phyloP scores from a whole-genome alignment of 257 asterid genomes.

The Cinchona pubescens region DNA sequence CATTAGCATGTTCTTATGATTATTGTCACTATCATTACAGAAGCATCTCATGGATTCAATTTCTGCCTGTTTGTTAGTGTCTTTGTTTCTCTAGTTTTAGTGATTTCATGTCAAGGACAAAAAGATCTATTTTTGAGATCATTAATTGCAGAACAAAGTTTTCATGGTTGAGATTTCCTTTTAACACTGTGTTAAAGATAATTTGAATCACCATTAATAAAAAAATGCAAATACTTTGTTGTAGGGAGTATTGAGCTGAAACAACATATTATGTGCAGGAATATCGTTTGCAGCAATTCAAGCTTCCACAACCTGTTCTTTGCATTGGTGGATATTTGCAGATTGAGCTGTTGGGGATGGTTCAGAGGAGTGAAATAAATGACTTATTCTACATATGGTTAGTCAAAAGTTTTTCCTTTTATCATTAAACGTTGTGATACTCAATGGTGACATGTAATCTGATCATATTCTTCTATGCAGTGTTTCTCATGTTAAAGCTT shows the following conservation, averaged over 20 bases:
- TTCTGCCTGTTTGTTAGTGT: background rate
- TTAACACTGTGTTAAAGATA: background rate
- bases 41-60: background rate
- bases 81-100: background rate
- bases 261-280: slow-evolving; percentile 45
- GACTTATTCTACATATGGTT: slow-evolving; percentile 69
- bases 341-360: slow-evolving; percentile 69
- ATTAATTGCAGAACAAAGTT: background rate
- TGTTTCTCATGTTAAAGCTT: slow-evolving; percentile 54
- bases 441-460: background rate
- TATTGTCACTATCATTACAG: background rate
- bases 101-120: background rate
- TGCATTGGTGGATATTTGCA: slow-evolving; percentile 73
- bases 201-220: no score
- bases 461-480: slow-evolving; percentile 35
- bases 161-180: background rate
- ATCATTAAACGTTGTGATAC: background rate
- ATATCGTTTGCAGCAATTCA: slow-evolving; percentile 64
- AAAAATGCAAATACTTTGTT: background rate
- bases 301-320: slow-evolving; percentile 74
- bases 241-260: background rate
- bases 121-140: background rate
- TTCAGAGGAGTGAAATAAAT: slow-evolving; percentile 63
- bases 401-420: slow-evolving; percentile 17
- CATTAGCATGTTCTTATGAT: background rate